These are phyloP conservation scores for Paulownia fortunei DNA, from an alignment of 257 asterid species.

Conservation along the genomic window DNA sequence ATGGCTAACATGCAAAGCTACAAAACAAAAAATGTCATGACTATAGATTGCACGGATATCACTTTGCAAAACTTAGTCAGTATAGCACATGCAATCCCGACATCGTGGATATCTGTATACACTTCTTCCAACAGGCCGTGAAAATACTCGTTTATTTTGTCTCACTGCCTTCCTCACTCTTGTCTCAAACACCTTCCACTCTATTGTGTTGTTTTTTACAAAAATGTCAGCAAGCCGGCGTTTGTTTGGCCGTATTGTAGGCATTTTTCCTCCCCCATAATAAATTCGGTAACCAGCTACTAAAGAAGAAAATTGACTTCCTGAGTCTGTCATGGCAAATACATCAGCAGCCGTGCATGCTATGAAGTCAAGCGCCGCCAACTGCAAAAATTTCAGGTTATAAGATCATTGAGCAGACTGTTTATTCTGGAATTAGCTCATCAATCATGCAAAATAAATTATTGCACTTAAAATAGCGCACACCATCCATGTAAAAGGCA, in stretches of 20 bases:
- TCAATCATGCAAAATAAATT: background rate
- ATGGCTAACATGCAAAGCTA: slow-evolving; percentile 23
- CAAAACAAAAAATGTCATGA: slow-evolving; percentile 10
- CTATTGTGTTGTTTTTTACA: slow-evolving; percentile 85
- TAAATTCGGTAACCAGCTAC: slow-evolving; percentile 90
- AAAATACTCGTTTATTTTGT: slow-evolving; percentile 88
- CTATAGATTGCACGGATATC: slow-evolving; percentile 4
- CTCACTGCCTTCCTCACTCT: slow-evolving; percentile 94
- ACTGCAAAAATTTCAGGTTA: slow-evolving; percentile 53
- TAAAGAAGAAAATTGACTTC: slow-evolving; percentile 94
- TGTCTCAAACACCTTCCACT: slow-evolving; percentile 88
- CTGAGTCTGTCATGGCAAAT: slow-evolving; percentile 98
- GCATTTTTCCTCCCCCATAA: slow-evolving; percentile 84
- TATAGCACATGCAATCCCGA: slow-evolving; percentile 80
- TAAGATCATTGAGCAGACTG: background rate
- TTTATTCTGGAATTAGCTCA: slow-evolving; percentile 9
- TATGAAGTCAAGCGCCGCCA: slow-evolving; percentile 95
- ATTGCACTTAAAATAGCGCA: background rate
- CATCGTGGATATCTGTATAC: slow-evolving; percentile 95
- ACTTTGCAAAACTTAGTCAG: slow-evolving; percentile 35
- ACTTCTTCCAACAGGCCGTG: slow-evolving; percentile 90
- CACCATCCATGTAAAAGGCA: background rate
- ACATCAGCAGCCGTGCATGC: slow-evolving; percentile 90
- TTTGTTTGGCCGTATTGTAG: slow-evolving; percentile 96
- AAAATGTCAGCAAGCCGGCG: slow-evolving; percentile 95